These are phyloP conservation scores for Zymoseptoria tritici DNA, from an alignment of 2,329 filamentous ascomycete species.

Conservation along the genomic window DNA sequence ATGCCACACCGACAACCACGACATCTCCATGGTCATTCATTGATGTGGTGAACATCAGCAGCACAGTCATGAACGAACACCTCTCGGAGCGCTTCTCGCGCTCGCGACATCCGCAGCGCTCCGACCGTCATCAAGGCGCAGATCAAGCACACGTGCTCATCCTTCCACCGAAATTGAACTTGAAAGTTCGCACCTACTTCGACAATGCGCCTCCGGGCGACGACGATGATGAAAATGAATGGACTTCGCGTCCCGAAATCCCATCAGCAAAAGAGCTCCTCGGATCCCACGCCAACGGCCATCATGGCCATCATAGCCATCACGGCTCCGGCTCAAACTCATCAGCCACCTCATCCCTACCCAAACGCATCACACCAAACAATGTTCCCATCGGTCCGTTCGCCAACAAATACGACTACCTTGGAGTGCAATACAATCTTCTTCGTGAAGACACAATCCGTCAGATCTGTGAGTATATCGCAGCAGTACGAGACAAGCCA, in stretches of 20 bases:
- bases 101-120: constrained; percentile 3
- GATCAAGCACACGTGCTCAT: constrained; percentile 15
- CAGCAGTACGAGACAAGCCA: constrained; percentile 46
- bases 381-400: constrained; percentile 55
- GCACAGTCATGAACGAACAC: constrained; percentile 22
- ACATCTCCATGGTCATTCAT: background rate
- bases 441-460: constrained; percentile 67
- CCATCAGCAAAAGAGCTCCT: constrained; percentile 50
- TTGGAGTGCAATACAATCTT: constrained; percentile 67
- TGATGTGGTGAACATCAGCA: background rate
- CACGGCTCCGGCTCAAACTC: constrained; percentile 5
- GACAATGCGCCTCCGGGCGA: constrained; percentile 9
- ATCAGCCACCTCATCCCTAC: constrained; percentile 6
- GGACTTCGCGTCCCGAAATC: constrained; percentile 43
- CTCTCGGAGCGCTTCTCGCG: constrained; percentile 24
- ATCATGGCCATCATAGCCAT: constrained; percentile 1
- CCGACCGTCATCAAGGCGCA: background rate
- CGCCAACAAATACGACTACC: constrained; percentile 55
- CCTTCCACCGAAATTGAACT: constrained; percentile 22
- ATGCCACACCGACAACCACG: background rate
- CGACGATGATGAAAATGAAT: constrained; percentile 15
- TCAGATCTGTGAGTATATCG: constrained; percentile 60
- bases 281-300: constrained; percentile 6
- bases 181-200: constrained; percentile 22
- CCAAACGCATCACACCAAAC: constrained; percentile 12